Conservation (phyloP, 345 rosid species). For the Sisymbrium irio region DNA sequence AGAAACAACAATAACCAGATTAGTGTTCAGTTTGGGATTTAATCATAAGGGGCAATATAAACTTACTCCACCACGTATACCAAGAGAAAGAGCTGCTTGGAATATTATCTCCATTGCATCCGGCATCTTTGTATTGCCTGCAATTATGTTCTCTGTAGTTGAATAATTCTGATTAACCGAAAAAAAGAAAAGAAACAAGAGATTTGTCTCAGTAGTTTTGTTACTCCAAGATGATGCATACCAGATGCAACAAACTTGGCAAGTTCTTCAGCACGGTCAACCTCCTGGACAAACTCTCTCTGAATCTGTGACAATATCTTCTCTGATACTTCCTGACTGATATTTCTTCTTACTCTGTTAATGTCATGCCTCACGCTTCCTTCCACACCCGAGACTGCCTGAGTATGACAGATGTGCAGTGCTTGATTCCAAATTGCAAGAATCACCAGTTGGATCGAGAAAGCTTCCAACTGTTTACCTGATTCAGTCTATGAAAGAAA, state of each 20-base stretch:
- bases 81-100: constrained; percentile 83
- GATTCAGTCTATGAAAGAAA: constrained; percentile 46
- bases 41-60: neutral
- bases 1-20: neutral
- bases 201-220: neutral
- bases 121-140: constrained; percentile 81
- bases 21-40: neutral
- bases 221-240: constrained; percentile 35
- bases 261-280: constrained; percentile 86
- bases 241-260: constrained; percentile 78
- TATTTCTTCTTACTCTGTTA: constrained; percentile 47
- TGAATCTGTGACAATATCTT: constrained; percentile 61
- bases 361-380: constrained; percentile 68
- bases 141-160: constrained; percentile 30
- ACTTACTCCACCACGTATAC: constrained; percentile 81
- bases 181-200: neutral
- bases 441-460: constrained; percentile 93
- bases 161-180: neutral
- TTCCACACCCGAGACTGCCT: constrained; percentile 85
- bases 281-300: constrained; percentile 74
- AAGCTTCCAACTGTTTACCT: constrained; percentile 69
- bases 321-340: constrained; percentile 42
- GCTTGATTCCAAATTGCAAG: constrained; percentile 99
- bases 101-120: constrained; percentile 95
- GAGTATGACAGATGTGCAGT: constrained; percentile 85